Percentiles rank a stretch among this genome's conserved stretches.
phyloP scores from a whole-genome alignment of 352 stramenopile species.

The Phytopythium oedochilum region DNA sequence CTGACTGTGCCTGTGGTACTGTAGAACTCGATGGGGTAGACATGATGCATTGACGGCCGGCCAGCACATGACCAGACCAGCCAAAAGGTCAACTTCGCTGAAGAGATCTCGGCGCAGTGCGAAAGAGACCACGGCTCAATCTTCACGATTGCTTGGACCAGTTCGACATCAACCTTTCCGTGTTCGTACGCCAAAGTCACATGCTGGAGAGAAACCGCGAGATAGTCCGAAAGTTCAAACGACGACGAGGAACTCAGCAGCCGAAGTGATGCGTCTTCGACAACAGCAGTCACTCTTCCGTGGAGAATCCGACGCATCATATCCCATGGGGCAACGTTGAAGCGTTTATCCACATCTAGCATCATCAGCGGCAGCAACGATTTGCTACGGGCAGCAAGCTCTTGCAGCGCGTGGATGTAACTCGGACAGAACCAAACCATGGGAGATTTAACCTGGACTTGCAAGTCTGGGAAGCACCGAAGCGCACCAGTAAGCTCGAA shows the following conservation, averaged over 20 bases:
- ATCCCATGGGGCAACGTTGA: slow-evolving; percentile 38
- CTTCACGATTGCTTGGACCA: slow-evolving; percentile 45
- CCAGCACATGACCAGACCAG: slow-evolving; percentile 32
- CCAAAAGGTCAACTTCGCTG: slow-evolving; percentile 39
- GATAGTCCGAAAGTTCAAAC: slow-evolving; percentile 49
- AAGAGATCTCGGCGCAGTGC: slow-evolving; percentile 56
- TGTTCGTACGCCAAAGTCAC: slow-evolving; percentile 26
- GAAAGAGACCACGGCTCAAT: slow-evolving; percentile 65
- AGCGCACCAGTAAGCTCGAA: slow-evolving; percentile 25
- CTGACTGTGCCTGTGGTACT: not conserved
- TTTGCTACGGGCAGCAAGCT: slow-evolving; percentile 29
- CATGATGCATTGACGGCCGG: slow-evolving; percentile 33
- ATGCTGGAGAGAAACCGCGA: slow-evolving; percentile 38
- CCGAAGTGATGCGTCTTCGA: slow-evolving; percentile 38
- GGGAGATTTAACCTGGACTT: slow-evolving; percentile 22
- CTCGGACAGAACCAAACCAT: slow-evolving; percentile 48
- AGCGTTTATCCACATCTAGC: slow-evolving; percentile 38
- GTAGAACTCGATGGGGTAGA: slow-evolving; percentile 41
- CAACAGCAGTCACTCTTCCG: slow-evolving; percentile 28
- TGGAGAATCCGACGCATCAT: slow-evolving; percentile 56
- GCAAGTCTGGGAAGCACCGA: slow-evolving; percentile 40
- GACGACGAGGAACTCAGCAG: slow-evolving; percentile 38
- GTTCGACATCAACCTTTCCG: slow-evolving; percentile 26
- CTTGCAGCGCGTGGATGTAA: slow-evolving; percentile 49
- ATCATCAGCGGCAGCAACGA: slow-evolving; percentile 33